Percentiles rank a stretch among this genome's conserved stretches.
phyloP scores from a whole-genome alignment of 2,329 filamentous ascomycete species.

The Tolypocladium tropicale region DNA sequence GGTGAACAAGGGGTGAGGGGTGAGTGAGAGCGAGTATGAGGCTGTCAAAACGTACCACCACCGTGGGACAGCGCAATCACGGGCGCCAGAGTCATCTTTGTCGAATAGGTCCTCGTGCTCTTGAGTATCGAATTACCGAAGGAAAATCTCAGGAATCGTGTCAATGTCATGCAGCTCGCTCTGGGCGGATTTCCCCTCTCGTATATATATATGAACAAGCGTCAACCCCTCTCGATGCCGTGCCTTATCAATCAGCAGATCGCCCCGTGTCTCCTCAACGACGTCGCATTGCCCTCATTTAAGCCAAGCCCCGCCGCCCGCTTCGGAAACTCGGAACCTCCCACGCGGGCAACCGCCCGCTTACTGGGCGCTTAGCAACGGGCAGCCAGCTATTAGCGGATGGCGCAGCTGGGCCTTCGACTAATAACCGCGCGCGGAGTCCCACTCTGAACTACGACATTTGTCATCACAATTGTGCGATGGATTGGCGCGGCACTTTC shows the following conservation, averaged over 20 bases:
- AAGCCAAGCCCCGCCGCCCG: not conserved
- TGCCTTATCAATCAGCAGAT: not conserved
- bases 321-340: not conserved
- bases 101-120: not conserved
- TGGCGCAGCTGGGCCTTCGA: conserved; percentile 6
- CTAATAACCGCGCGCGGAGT: conserved; percentile 18
- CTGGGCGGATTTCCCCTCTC: not conserved
- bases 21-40: not conserved
- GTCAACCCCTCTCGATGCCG: not conserved
- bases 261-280: not conserved
- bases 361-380: not conserved
- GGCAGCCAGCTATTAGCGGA: not conserved
- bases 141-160: not conserved
- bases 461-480: not conserved
- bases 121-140: not conserved
- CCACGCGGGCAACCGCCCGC: not conserved
- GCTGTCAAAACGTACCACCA: conserved; percentile 24
- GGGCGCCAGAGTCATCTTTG: conserved; percentile 30
- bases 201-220: not conserved
- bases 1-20: not conserved
- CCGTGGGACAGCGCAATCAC: conserved; percentile 40
- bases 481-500: not conserved
- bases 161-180: not conserved
- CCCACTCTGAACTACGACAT: not conserved
- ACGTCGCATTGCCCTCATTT: not conserved